phyloP scores from a whole-genome alignment of 1,284 basidiomycete species.

The Wolfiporia cocos region DNA sequence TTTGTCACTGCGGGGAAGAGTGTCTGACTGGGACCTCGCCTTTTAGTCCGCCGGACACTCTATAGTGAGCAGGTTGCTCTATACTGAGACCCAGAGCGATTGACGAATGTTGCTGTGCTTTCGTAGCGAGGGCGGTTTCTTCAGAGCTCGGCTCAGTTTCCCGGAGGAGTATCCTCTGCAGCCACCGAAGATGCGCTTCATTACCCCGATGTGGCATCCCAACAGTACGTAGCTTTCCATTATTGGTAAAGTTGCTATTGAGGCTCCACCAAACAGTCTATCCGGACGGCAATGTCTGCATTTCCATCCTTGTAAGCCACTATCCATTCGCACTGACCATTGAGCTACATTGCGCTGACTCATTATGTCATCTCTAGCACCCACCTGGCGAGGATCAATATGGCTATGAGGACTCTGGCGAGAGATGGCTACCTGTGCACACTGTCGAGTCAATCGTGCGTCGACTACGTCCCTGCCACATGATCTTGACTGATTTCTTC shows the following conservation, averaged over 20 bases:
- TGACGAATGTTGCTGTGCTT: no score
- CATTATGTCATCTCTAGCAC: slow-evolving; percentile 49
- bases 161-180: slow-evolving; percentile 87
- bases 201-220: slow-evolving; percentile 98
- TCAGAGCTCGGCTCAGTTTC: slow-evolving; percentile 85
- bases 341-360: slow-evolving; percentile 25
- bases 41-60: slow-evolving; percentile 86
- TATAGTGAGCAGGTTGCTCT: slow-evolving; percentile 53
- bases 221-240: slow-evolving; percentile 60
- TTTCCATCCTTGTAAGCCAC: slow-evolving; percentile 84
- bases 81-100: neutral
- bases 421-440: slow-evolving; percentile 97
- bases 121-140: slow-evolving; percentile 84
- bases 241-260: slow-evolving; percentile 9
- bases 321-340: no score
- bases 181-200: slow-evolving; percentile 95
- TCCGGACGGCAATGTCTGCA: slow-evolving; percentile 85
- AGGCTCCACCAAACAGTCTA: slow-evolving; percentile 58
- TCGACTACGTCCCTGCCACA: slow-evolving; percentile 14
- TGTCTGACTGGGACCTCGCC: no score
- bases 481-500: neutral
- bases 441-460: slow-evolving; percentile 95
- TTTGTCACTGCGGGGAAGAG: no score
- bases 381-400: slow-evolving; percentile 97
- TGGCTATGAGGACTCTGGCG: slow-evolving; percentile 96